These are phyloP conservation scores for Chlamydomonas urium DNA, from an alignment of 139 green algal genomes.

Conservation along the genomic window DNA sequence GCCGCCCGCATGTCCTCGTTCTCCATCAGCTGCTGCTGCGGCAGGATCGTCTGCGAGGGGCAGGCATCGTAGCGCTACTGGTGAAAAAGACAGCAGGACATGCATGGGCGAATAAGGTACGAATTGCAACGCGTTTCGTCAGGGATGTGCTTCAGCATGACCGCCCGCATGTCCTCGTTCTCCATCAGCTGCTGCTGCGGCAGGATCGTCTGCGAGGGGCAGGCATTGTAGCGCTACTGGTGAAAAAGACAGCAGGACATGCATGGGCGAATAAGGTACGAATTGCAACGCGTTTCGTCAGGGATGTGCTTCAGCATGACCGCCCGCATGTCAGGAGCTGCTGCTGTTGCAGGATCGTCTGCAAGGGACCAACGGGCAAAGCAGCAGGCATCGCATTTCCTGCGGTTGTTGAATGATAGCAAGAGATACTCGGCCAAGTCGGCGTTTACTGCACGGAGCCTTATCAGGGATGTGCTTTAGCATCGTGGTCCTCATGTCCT, in stretches of 20 bases:
- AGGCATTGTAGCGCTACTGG: no score
- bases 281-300: no score
- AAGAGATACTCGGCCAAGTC: neutral
- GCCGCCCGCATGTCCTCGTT: slow-evolving; percentile 56
- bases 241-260: no score
- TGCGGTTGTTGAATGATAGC: neutral
- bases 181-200: slow-evolving; percentile 72
- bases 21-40: slow-evolving; percentile 71
- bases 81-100: neutral
- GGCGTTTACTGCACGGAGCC: no score
- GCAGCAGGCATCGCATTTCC: no score
- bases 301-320: slow-evolving; percentile 36
- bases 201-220: slow-evolving; percentile 59
- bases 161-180: slow-evolving; percentile 52
- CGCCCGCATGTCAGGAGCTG: slow-evolving; percentile 59
- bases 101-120: neutral
- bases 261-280: no score
- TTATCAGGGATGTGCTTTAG: slow-evolving; percentile 34
- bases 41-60: slow-evolving; percentile 53
- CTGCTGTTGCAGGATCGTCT: slow-evolving; percentile 66
- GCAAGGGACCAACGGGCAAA: no score
- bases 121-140: slow-evolving; percentile 30
- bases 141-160: slow-evolving; percentile 35
- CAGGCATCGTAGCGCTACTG: neutral
- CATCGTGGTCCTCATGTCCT: slow-evolving; percentile 48